These are phyloP conservation scores for Xylaria digitata DNA, from an alignment of 2,329 filamentous ascomycete genomes.

Conservation along the genomic window DNA sequence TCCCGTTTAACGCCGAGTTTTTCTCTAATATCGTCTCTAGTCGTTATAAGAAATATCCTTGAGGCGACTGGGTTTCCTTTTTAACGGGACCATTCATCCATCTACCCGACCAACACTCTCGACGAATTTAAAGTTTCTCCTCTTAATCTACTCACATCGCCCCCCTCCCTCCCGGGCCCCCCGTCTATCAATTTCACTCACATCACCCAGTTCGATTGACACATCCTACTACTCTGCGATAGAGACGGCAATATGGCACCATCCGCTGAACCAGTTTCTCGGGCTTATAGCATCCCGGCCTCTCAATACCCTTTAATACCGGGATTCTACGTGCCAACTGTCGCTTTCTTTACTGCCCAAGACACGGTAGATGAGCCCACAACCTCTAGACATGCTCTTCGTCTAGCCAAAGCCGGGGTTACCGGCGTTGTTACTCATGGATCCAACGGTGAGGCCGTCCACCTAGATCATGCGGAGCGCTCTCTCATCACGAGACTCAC, in stretches of 20 bases:
- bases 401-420: conserved; percentile 41
- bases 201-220: neutral
- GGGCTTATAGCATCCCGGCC: neutral
- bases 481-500: conserved; percentile 69
- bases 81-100: conserved; percentile 6
- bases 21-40: conserved; percentile 1
- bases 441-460: conserved; percentile 79
- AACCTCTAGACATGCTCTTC: conserved; percentile 57
- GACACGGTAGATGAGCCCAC: conserved; percentile 63
- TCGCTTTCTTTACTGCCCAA: conserved; percentile 63
- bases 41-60: neutral
- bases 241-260: conserved; percentile 20
- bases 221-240: neutral
- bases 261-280: conserved; percentile 23
- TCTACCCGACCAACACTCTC: neutral
- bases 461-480: conserved; percentile 73
- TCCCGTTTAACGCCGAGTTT: neutral
- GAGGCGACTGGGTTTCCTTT: conserved; percentile 8
- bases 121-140: neutral
- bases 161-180: too few relatives aligned
- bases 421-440: conserved; percentile 72
- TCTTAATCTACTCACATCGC: neutral
- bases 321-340: conserved; percentile 65
- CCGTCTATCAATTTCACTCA: neutral
- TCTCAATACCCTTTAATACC: conserved; percentile 43